phyloP scores from a whole-genome alignment of 495 filamentous ascomycete species.

The Podospora sp. region DNA sequence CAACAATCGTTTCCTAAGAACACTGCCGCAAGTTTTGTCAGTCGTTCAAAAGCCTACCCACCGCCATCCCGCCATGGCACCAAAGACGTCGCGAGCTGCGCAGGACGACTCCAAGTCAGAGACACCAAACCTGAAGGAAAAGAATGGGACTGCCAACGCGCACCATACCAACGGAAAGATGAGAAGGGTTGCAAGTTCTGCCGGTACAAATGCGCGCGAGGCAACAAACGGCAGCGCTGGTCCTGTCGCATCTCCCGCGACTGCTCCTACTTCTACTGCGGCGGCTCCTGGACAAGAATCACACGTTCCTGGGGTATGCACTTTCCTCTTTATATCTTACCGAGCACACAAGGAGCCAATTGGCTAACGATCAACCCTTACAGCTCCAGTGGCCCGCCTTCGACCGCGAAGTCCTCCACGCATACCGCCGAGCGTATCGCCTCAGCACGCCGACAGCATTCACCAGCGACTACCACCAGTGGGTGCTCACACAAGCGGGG shows the following conservation, averaged over 20 bases:
- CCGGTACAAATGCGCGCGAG: constrained; percentile 47
- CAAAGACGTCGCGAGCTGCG: constrained; percentile 33
- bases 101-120: constrained; percentile 54
- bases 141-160: constrained; percentile 40
- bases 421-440: constrained; percentile 77
- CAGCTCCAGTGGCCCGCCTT: constrained; percentile 79
- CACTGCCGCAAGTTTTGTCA: too few relatives aligned
- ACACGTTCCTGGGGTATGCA: constrained; percentile 36
- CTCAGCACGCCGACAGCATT: constrained; percentile 72
- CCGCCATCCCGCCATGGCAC: constrained; percentile 36
- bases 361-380: constrained; percentile 26
- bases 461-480: constrained; percentile 69
- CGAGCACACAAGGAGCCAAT: background rate
- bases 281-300: constrained; percentile 28
- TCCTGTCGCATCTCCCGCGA: constrained; percentile 27
- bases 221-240: constrained; percentile 35
- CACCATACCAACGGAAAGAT: constrained; percentile 50
- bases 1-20: too few relatives aligned
- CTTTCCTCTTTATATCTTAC: background rate
- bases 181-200: constrained; percentile 49
- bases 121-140: constrained; percentile 46
- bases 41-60: background rate
- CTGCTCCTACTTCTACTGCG: constrained; percentile 21
- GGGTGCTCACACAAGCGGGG: constrained; percentile 68
- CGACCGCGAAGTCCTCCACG: constrained; percentile 70